Evolutionary conservation across 495 filamentous ascomycete genomes (phyloP).

Genomic region (Penicillium coprophilum): DNA sequence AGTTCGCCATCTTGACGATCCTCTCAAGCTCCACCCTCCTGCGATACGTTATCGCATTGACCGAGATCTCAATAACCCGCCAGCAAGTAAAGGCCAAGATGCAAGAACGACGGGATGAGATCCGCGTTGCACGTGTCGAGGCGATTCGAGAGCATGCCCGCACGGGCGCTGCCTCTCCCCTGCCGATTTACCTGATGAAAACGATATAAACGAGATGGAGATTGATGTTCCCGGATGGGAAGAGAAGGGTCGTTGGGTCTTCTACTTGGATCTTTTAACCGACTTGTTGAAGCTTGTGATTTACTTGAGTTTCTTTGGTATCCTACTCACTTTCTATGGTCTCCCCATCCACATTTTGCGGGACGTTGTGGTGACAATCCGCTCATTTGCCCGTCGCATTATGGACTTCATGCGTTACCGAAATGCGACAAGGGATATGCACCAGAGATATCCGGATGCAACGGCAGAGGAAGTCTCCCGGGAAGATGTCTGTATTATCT

Average conservation of each 20-base stretch:
- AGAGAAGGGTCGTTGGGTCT: conserved; percentile 89
- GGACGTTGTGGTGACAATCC: conserved; percentile 88
- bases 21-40: conserved; percentile 74
- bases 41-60: conserved; percentile 76
- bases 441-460: conserved; percentile 86
- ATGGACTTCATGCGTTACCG: conserved; percentile 84
- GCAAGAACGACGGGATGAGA: conserved; percentile 64
- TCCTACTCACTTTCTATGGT: conserved; percentile 90
- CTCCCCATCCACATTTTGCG: conserved; percentile 95
- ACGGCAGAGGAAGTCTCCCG: conserved; percentile 78
- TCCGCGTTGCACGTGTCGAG: conserved; percentile 60
- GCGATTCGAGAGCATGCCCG: conserved; percentile 44
- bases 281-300: conserved; percentile 89
- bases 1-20: conserved; percentile 84
- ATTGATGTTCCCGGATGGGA: conserved; percentile 96
- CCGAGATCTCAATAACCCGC: conserved; percentile 71
- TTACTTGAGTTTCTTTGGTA: conserved; percentile 88
- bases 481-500: conserved; percentile 96
- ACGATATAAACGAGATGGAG: conserved; percentile 87
- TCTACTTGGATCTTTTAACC: conserved; percentile 83
- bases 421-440: conserved; percentile 88
- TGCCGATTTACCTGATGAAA: conserved; percentile 57
- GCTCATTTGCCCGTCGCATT: conserved; percentile 85
- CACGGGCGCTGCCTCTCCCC: conserved; percentile 33
- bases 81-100: conserved; percentile 65